Conservation (phyloP, 805 yeast genomes). For the Scheffersomyces amazonensis region DNA sequence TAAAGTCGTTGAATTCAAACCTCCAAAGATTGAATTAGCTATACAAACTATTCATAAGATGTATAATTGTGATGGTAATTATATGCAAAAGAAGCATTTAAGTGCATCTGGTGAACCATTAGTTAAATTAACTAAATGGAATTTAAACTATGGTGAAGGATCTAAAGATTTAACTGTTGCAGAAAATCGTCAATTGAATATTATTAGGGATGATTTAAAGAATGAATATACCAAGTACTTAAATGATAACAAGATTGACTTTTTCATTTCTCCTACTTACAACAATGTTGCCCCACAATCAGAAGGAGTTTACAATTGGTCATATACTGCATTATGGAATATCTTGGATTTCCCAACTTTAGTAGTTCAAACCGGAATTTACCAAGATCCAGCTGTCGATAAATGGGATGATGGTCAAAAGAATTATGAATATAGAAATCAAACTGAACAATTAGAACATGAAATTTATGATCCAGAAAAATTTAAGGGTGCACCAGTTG, state of each 20-base stretch:
- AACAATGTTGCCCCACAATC: constrained; percentile 71
- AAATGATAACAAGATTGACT: constrained; percentile 56
- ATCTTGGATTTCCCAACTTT: constrained; percentile 69
- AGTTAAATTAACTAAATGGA: constrained; percentile 60
- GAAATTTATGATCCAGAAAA: constrained; percentile 45
- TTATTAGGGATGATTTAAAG: constrained; percentile 56
- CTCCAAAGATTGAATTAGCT: constrained; percentile 57
- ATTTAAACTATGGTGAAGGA: constrained; percentile 57
- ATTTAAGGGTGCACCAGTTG: constrained; percentile 53
- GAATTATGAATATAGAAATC: constrained; percentile 39
- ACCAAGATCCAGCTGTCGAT: constrained; percentile 55
- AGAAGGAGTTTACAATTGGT: constrained; percentile 68
- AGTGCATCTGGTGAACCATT: constrained; percentile 69
- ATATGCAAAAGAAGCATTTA: constrained; percentile 49
- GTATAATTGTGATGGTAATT: constrained; percentile 69
- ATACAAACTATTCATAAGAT: constrained; percentile 54
- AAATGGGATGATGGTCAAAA: constrained; percentile 36
- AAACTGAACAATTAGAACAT: constrained; percentile 48
- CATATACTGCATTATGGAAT: constrained; percentile 75
- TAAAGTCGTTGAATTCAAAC: constrained; percentile 52
- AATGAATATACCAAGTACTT: constrained; percentile 54
- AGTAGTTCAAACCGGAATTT: constrained; percentile 59
- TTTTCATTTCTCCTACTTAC: constrained; percentile 65
- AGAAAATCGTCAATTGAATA: constrained; percentile 56
- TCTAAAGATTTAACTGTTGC: constrained; percentile 41